Percentiles rank a stretch among this genome's conserved stretches.
Conservation (phyloP, 2,329 filamentous ascomycete genomes). For the Claviceps sp. region DNA sequence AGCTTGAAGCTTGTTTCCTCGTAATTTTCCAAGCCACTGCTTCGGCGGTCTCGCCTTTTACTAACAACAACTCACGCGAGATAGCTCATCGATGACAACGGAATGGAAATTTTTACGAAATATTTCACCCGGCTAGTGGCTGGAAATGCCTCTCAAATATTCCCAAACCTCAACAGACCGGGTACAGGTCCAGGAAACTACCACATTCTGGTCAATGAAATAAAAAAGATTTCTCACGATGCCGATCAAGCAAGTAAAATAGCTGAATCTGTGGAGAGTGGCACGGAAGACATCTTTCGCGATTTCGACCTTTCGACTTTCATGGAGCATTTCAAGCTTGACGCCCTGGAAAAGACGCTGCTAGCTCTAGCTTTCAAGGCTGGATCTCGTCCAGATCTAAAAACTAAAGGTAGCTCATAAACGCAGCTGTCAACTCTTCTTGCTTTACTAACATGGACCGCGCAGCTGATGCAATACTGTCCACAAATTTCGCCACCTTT, state of each 20-base stretch:
- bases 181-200: conserved; percentile 71
- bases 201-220: conserved; percentile 66
- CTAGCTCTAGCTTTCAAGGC: conserved; percentile 81
- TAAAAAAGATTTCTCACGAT: conserved; percentile 74
- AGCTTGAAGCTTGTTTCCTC: not conserved
- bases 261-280: conserved; percentile 81
- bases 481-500: conserved; percentile 65
- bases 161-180: conserved; percentile 62
- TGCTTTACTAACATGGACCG: conserved; percentile 11
- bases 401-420: conserved; percentile 60
- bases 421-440: not conserved
- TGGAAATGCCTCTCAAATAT: conserved; percentile 84
- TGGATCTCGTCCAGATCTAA: conserved; percentile 66
- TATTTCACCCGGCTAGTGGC: conserved; percentile 89
- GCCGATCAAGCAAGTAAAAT: conserved; percentile 77
- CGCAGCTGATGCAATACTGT: conserved; percentile 77
- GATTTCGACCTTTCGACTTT: conserved; percentile 95
- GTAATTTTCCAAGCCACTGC: not conserved
- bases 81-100: conserved; percentile 90
- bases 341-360: conserved; percentile 75
- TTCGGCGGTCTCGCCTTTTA: not conserved
- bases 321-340: conserved; percentile 89
- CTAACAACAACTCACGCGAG: conserved; percentile 9
- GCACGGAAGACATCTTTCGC: conserved; percentile 83
- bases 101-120: conserved; percentile 96